Evolutionary conservation across 2,329 filamentous ascomycete species (phyloP).

Genomic region (Calonectria pseudoreteaudii): DNA sequence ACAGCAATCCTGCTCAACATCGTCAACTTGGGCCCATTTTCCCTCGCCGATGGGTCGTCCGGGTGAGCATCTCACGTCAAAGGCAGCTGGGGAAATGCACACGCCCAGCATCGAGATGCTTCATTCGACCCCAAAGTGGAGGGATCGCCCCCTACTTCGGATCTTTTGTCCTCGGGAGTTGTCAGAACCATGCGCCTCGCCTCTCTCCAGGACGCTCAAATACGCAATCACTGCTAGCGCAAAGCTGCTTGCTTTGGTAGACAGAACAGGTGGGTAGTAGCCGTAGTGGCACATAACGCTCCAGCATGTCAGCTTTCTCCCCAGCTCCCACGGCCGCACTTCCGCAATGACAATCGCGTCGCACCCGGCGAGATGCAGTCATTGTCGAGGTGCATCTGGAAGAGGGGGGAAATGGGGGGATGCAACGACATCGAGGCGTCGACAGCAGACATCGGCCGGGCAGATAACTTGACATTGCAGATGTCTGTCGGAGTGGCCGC

Average conservation of each 20-base stretch:
- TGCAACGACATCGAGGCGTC: slow-evolving; percentile 1
- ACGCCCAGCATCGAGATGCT: slow-evolving; percentile 22
- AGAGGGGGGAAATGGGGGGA: slow-evolving; percentile 7
- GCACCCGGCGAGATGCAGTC: slow-evolving; percentile 19
- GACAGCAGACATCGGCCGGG: background rate
- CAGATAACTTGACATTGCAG: slow-evolving; percentile 14
- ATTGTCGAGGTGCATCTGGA: slow-evolving; percentile 14
- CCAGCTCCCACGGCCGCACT: slow-evolving; percentile 9
- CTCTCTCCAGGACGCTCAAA: slow-evolving; percentile 5
- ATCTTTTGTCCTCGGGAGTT: slow-evolving; percentile 31
- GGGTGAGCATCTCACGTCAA: slow-evolving; percentile 21
- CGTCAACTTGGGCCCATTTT: background rate
- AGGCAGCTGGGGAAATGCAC: slow-evolving; percentile 17
- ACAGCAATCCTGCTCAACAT: background rate
- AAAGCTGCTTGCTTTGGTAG: slow-evolving; percentile 9
- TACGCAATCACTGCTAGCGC: slow-evolving; percentile 15
- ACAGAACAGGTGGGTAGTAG: slow-evolving; percentile 31
- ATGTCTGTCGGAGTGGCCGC: slow-evolving; percentile 10
- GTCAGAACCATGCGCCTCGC: slow-evolving; percentile 15
- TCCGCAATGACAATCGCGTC: slow-evolving; percentile 14
- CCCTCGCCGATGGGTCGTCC: slow-evolving; percentile 10
- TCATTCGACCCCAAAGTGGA: slow-evolving; percentile 15
- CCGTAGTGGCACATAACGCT: slow-evolving; percentile 24
- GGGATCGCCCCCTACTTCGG: slow-evolving; percentile 25
- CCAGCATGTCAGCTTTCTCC: slow-evolving; percentile 14